Evolutionary conservation across 2,329 filamentous ascomycete genomes (phyloP), one percentile per base, ranked within the genome.

Genomic region (Microdochium bolleyi): DNA sequence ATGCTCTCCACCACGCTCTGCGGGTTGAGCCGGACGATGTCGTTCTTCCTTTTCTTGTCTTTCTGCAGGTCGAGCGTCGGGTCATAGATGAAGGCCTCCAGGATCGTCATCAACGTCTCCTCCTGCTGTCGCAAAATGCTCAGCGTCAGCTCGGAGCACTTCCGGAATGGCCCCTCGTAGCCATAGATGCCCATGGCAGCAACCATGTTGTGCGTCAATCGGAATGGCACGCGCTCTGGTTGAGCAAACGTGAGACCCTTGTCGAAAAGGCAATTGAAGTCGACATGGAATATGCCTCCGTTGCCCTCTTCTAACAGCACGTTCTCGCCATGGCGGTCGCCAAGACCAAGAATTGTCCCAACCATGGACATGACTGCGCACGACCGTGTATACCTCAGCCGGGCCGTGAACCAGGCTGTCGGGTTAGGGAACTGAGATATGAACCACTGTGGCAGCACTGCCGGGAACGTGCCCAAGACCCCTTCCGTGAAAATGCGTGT

Each of bases 331-430:
- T 99, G 94, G 3, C 94, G 85, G 70, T 99, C 94, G 38, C 94
- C 94, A 0, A 99, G 77, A 0, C 88, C 94, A 3, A 99, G 80
- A 49, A 97, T 92, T 53, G 95, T 95, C 50, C 94, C 94, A 3
- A 96, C 90, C 82, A 99, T 99, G n/a, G 91, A 96, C 92, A 99
- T 99, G 59, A 99, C 94, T 11, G 95, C 94, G 62, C 89, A 92
- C 1, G 94, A 95, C 3, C 94, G 84, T 2, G 94, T 95, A 70
- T 97, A 99, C 49, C 85, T 83, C 48, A 97, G 77, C 8, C 94
- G 83, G 10, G 92, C 92, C 2, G 84, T 81, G 68, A 99, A 95
- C 94, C 94, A 99, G 1, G 86, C 79, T 13, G 89, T 89, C 3
- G 95, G 92, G 64, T 95, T 91, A 0, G 94, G 91, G 65, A 96